A percentile compares a stretch with the other conserved stretches of the same genome.
These are phyloP conservation scores for Dalbergia cultrata DNA, from an alignment of 306 rosid genomes.

Conservation along the genomic window DNA sequence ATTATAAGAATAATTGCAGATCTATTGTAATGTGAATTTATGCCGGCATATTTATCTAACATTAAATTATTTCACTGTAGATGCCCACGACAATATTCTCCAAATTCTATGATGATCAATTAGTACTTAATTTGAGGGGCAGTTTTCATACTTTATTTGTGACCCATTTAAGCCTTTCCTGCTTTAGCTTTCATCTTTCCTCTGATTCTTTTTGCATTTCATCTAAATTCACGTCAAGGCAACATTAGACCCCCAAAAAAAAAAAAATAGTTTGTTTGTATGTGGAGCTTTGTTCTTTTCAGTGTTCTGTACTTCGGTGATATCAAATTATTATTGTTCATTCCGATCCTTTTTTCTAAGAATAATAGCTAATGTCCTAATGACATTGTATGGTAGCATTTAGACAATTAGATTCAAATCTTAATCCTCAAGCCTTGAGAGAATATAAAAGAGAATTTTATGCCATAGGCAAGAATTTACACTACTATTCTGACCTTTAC, in stretches of 20 bases:
- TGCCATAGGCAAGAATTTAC: slow-evolving; percentile 51
- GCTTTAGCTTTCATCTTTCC: slow-evolving; percentile 28
- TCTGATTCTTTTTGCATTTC: slow-evolving; percentile 26
- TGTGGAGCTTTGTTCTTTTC: slow-evolving; percentile 53
- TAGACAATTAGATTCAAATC: slow-evolving; percentile 62
- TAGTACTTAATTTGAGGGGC: not conserved
- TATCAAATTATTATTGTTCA: slow-evolving; percentile 54
- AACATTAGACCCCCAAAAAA: slow-evolving; percentile 33
- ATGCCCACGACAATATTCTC: slow-evolving; percentile 51
- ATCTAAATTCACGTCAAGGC: slow-evolving; percentile 51
- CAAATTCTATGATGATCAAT: slow-evolving; percentile 13
- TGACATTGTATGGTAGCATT: slow-evolving; percentile 47
- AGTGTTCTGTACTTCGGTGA: slow-evolving; percentile 53
- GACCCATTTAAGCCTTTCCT: slow-evolving; percentile 30
- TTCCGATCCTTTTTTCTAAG: slow-evolving; percentile 36
- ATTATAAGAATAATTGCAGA: slow-evolving; percentile 57
- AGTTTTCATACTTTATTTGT: not conserved
- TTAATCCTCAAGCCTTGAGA: slow-evolving; percentile 56
- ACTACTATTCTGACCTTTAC: slow-evolving; percentile 41
- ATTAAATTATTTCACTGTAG: slow-evolving; percentile 46
- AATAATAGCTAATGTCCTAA: slow-evolving; percentile 39
- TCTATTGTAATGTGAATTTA: slow-evolving; percentile 50
- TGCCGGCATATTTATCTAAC: slow-evolving; percentile 50
- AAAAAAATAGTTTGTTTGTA: slow-evolving; percentile 31
- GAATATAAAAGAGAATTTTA: slow-evolving; percentile 58